Conservation (phyloP, 176 grass and related monocot genomes). For the Carex myosuroides region DNA sequence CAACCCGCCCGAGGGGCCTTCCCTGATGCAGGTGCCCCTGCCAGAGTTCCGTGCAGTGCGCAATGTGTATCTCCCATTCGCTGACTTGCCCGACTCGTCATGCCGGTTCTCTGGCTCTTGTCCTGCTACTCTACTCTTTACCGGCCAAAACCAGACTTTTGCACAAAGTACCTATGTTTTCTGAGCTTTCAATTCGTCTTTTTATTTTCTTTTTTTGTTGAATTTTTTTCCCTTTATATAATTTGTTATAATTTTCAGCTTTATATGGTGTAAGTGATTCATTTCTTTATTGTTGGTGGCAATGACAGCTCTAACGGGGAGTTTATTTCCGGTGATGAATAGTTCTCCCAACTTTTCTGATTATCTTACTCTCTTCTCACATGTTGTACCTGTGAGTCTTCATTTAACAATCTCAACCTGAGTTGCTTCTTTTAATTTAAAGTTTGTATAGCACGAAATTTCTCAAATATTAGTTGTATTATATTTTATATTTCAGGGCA, state of each 20-base stretch:
- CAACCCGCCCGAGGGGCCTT: constrained; percentile 50
- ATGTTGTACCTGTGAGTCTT: constrained; percentile 50
- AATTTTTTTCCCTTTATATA: not conserved
- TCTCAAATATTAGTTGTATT: constrained; percentile 1
- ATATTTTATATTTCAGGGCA: constrained; percentile 28
- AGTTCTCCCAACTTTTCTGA: constrained; percentile 49
- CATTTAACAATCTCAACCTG: not conserved
- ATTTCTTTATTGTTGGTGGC: not conserved
- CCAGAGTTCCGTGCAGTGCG: constrained; percentile 40
- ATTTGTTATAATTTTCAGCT: not conserved
- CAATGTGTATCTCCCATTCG: not conserved
- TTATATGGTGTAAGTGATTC: not conserved
- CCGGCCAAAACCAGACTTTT: constrained; percentile 54
- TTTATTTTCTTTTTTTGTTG: not conserved
- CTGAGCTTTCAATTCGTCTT: not conserved
- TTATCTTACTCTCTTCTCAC: constrained; percentile 42
- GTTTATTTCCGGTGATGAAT: constrained; percentile 37
- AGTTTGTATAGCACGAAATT: not conserved
- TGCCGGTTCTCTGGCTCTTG: constrained; percentile 50
- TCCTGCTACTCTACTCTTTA: constrained; percentile 52
- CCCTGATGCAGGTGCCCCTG: constrained; percentile 52
- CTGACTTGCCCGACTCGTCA: constrained; percentile 37
- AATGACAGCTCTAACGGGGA: constrained; percentile 44
- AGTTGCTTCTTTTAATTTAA: not conserved
- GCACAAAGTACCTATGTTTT: constrained; percentile 39